A percentile compares a stretch with the other conserved stretches of the same genome.
phyloP scores from a whole-genome alignment of 345 rosid species.

The Iberis pinnata region DNA sequence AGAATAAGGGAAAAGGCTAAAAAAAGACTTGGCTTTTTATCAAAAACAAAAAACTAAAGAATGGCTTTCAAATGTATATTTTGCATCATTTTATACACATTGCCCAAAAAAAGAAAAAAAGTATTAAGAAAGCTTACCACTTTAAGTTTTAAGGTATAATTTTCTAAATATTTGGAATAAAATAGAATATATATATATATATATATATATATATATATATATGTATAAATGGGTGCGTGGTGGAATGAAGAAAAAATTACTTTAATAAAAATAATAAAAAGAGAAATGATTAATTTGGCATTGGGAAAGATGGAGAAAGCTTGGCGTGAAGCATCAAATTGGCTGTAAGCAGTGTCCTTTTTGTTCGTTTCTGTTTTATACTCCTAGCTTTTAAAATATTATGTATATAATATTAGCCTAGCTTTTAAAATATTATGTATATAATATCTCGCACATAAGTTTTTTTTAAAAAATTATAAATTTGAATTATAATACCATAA shows the following conservation, averaged over 20 bases:
- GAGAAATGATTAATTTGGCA: conserved; percentile 27
- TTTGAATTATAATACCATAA: too few relatives aligned
- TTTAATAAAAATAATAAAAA: neutral
- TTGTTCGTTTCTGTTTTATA: conserved; percentile 29
- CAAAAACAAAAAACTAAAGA: too few relatives aligned
- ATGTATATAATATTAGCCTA: neutral
- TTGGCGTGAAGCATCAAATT: conserved; percentile 32
- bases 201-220: too few relatives aligned
- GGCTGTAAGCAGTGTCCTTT: conserved; percentile 20
- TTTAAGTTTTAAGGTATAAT: conserved; percentile 16
- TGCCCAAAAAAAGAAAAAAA: conserved; percentile 9
- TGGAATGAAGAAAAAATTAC: conserved; percentile 11
- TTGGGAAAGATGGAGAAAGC: conserved; percentile 29
- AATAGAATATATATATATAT: conserved; percentile 7
- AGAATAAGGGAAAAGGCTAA: conserved; percentile 21
- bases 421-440: neutral
- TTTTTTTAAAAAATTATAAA: too few relatives aligned
- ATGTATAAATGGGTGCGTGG: conserved; percentile 10
- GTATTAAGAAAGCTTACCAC: conserved; percentile 1
- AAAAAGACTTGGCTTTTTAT: conserved; percentile 23
- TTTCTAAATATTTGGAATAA: conserved; percentile 6
- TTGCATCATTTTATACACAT: conserved; percentile 24
- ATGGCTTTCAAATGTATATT: conserved; percentile 16
- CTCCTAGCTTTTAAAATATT: neutral
- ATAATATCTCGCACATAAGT: neutral